These are phyloP conservation scores for Tylopilus plumbeoviolaceoides DNA, from an alignment of 768 basidiomycete species.

Conservation along the genomic window DNA sequence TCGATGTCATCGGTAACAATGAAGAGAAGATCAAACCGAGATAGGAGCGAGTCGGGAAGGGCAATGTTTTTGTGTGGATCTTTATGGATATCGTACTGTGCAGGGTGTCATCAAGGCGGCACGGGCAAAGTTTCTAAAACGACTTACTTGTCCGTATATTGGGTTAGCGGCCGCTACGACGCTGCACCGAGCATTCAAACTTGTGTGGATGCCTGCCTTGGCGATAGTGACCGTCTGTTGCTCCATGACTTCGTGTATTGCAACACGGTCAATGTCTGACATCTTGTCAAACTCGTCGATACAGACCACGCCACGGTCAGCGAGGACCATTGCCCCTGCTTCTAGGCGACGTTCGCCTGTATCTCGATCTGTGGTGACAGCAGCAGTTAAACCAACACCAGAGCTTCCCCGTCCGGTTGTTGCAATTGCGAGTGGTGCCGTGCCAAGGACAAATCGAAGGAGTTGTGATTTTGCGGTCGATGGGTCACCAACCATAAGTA, in stretches of 20 bases:
- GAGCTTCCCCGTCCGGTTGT: constrained; percentile 97
- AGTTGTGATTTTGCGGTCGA: constrained; percentile 98
- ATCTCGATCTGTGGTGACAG: constrained; percentile 97
- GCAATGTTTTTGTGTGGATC: constrained; percentile 99
- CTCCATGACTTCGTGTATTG: constrained; percentile 99
- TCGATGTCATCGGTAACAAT: constrained; percentile 98
- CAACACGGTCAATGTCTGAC: constrained; percentile 97
- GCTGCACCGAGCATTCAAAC: constrained; percentile 94
- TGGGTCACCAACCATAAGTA: constrained; percentile 99
- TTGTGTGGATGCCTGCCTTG: constrained; percentile 98
- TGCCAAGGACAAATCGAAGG: constrained; percentile 92
- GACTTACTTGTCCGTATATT: constrained; percentile 88
- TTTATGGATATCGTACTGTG: constrained; percentile 98
- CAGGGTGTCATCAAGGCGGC: constrained; percentile 13
- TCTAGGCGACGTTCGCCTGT: constrained; percentile 96
- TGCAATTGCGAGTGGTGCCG: constrained; percentile 95
- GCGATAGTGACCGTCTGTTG: constrained; percentile 99
- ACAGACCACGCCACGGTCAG: constrained; percentile 97
- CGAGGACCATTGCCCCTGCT: constrained; percentile 99
- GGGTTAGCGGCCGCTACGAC: constrained; percentile 99
- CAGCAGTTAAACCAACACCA: constrained; percentile 98
- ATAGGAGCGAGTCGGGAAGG: constrained; percentile 93
- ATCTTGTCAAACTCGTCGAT: constrained; percentile 99
- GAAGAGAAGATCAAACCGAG: constrained; percentile 97
- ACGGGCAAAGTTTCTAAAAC: not conserved